A percentile compares a stretch with the other conserved stretches of the same genome.
These are phyloP conservation scores for Hymenoscyphus fructigenus DNA, from an alignment of 2,329 filamentous ascomycete genomes.

Conservation along the genomic window DNA sequence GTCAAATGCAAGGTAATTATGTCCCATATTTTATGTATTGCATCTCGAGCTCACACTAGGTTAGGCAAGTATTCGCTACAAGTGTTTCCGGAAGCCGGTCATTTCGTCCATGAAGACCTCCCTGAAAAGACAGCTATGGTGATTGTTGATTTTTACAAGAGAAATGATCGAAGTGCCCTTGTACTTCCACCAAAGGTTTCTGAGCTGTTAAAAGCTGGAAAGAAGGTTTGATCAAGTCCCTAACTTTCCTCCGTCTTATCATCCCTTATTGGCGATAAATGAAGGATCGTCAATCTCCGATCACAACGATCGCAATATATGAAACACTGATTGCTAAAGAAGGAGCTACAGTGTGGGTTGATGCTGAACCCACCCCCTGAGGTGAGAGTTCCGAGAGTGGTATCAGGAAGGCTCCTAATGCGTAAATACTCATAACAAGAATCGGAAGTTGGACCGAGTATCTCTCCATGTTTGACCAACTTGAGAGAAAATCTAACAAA, in stretches of 20 bases:
- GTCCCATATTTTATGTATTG: not conserved
- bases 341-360: not conserved
- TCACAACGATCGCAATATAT: not conserved
- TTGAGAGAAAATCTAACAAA: not conserved
- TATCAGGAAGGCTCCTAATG: not conserved
- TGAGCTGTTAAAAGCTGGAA: conserved; percentile 64
- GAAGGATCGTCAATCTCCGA: not conserved
- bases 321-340: not conserved
- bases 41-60: not conserved
- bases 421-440: not conserved
- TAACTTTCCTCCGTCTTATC: not conserved
- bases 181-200: conserved; percentile 91
- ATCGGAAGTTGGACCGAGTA: not conserved
- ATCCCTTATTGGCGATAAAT: not conserved
- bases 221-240: conserved; percentile 51
- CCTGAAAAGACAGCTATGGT: conserved; percentile 85
- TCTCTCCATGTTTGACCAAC: not conserved
- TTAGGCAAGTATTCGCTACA: conserved; percentile 90
- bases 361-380: not conserved
- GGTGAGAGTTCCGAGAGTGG: not conserved
- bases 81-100: conserved; percentile 90
- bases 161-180: conserved; percentile 82
- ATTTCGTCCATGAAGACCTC: conserved; percentile 95
- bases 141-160: conserved; percentile 84
- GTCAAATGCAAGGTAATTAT: conserved; percentile 85